Evolutionary conservation across 108 stramenopile species (phyloP).

Genomic region (Skeletonema marinoi): DNA sequence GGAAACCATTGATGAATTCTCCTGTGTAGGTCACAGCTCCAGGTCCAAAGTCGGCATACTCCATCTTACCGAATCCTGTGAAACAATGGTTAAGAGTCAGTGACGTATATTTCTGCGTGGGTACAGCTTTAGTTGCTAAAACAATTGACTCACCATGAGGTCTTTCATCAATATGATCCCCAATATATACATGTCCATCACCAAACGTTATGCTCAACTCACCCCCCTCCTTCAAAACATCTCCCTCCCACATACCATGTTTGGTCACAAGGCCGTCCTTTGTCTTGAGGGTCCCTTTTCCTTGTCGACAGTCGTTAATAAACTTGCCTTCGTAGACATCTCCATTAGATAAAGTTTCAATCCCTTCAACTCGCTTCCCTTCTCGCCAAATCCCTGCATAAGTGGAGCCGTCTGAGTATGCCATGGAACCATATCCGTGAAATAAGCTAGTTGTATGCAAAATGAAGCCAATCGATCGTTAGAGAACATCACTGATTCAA

Average conservation of each 20-base stretch:
- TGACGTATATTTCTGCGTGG: no score
- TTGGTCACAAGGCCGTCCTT: slow-evolving; percentile 19
- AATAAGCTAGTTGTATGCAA: slow-evolving; percentile 18
- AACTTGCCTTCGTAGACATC: slow-evolving; percentile 47
- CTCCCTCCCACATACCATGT: slow-evolving; percentile 24
- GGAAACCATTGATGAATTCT: slow-evolving; percentile 33
- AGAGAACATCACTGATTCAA: not conserved
- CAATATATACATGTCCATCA: slow-evolving; percentile 30
- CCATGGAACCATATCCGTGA: slow-evolving; percentile 32
- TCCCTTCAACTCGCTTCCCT: slow-evolving; percentile 25
- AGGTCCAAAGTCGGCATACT: slow-evolving; percentile 27
- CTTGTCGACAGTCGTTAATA: slow-evolving; percentile 24
- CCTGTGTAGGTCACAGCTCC: slow-evolving; percentile 33
- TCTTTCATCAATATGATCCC: slow-evolving; percentile 29
- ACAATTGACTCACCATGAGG: slow-evolving; percentile 31
- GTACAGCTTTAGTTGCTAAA: no score
- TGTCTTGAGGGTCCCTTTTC: slow-evolving; percentile 26
- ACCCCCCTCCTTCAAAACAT: slow-evolving; percentile 20
- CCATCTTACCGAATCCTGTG: slow-evolving; percentile 37
- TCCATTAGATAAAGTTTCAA: slow-evolving; percentile 23
- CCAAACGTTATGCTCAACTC: slow-evolving; percentile 32
- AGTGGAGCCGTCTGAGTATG: slow-evolving; percentile 15
- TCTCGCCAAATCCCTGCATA: slow-evolving; percentile 29
- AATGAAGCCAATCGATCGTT: not conserved
- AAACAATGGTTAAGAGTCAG: not conserved